Evolutionary conservation across 495 filamentous ascomycete species (phyloP), one percentile per base, ranked within the genome.

Genomic region (Rhypophila decipiens): DNA sequence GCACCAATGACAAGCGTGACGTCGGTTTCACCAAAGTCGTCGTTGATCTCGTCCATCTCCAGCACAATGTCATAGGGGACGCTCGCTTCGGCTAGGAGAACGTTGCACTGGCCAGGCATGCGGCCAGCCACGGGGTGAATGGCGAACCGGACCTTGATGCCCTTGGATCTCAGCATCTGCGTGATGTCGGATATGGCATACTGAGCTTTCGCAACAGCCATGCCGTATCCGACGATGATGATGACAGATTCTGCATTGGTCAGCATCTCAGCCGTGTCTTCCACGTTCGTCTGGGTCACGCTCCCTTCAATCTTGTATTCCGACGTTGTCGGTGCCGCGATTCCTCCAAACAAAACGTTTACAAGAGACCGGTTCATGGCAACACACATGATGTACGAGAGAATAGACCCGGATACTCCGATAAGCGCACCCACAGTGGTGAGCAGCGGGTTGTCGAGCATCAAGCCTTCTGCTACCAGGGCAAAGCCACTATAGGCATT

Each of bases 1-100:
- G 87, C 86, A 4, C 87, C 87, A 53, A 91, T 91, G 9, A 91
- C 86, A 2, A 91, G 74, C 5, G 85, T 87, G n/a, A 91, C 74
- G 53, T 90, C 87, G 0, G 86, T 89, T 31, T 88, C 83, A 29
- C 69, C 56, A 65, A 91, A 91, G 61, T 90, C 86, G 41, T 91
- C 87, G 64, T 91, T 91, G 66, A 91, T 90, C 65, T 91, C 87
- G 61, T 90, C 87, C 87, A 90, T 90, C 67, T 91, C 87, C 15
- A 88, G 71, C 27, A 90, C 85, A 40, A 88, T 89, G 56, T 90
- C 86, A 58, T 91, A 91, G 4, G 85, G 85, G 24, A 91, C 87
- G 21, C 77, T 82, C 1, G 87, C 87, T 57, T 91, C 87, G 2
- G 87, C 87, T 5, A 90, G 76, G 8, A 91, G 70, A 7, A 91